A percentile compares a stretch with the other conserved stretches of the same genome.
Evolutionary conservation across 2,329 filamentous ascomycete species (phyloP).

Genomic region (Thermoascus crustaceus): DNA sequence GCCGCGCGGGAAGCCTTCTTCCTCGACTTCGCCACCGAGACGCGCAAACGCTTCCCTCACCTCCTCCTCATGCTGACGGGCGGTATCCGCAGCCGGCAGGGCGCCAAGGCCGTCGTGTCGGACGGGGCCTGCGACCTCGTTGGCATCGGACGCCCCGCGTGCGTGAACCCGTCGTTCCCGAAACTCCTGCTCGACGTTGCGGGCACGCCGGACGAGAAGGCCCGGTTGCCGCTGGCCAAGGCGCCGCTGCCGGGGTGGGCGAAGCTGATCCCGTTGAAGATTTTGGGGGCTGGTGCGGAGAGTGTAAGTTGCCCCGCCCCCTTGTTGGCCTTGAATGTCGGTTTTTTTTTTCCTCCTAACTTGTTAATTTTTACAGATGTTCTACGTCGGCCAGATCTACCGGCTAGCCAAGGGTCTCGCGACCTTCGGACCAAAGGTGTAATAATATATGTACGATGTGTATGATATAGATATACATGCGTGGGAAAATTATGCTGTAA

Average conservation of each 20-base stretch:
- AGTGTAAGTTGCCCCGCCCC: conserved; percentile 6
- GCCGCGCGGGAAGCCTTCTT: conserved; percentile 59
- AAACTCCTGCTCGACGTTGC: conserved; percentile 3
- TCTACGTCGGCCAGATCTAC: conserved; percentile 21
- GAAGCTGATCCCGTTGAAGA: conserved; percentile 1
- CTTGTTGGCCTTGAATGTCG: background rate
- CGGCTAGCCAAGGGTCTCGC: conserved; percentile 18
- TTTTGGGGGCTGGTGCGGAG: conserved; percentile 5
- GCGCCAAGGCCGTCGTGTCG: conserved; percentile 42
- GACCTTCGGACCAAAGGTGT: conserved; percentile 13
- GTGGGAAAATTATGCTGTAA: no score
- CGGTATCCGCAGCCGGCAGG: conserved; percentile 49
- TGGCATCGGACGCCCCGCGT: conserved; percentile 41
- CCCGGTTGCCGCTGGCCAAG: conserved; percentile 2
- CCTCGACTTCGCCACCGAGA: conserved; percentile 53
- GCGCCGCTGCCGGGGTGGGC: conserved; percentile 1
- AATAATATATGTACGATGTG: no score
- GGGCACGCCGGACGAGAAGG: conserved; percentile 5
- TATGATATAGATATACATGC: no score
- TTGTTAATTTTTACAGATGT: conserved; percentile 9
- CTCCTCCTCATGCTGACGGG: conserved; percentile 53
- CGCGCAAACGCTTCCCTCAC: conserved; percentile 38
- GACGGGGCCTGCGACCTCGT: conserved; percentile 43
- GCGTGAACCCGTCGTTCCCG: conserved; percentile 29
- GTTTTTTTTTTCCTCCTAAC: background rate